These are phyloP conservation scores for Blastobotrys illinoisensis DNA, from an alignment of 1,139 yeast genomes.

Conservation along the genomic window DNA sequence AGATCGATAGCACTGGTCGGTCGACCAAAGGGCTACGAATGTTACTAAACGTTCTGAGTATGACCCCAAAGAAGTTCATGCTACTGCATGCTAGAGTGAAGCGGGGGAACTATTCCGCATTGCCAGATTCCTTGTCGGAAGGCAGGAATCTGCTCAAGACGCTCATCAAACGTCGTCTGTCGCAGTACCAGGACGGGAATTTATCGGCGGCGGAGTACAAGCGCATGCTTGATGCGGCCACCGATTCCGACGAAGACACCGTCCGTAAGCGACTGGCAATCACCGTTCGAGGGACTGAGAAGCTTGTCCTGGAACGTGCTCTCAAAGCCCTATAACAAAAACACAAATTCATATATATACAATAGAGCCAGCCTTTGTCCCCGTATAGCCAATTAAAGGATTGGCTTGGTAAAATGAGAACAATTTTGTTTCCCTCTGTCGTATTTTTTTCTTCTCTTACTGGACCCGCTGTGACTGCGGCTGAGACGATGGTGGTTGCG, in stretches of 20 bases:
- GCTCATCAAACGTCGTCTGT: constrained; percentile 22
- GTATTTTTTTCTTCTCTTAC: neutral
- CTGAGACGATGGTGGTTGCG: neutral
- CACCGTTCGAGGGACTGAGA: constrained; percentile 31
- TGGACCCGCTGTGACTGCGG: neutral
- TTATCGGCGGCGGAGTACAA: constrained; percentile 27
- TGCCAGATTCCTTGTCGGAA: constrained; percentile 13
- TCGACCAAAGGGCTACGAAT: constrained; percentile 40
- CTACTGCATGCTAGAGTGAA: constrained; percentile 17
- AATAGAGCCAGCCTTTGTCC: neutral
- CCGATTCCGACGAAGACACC: constrained; percentile 8
- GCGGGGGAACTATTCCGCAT: constrained; percentile 17
- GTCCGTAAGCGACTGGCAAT: constrained; percentile 21
- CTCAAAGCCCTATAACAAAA: constrained; percentile 4
- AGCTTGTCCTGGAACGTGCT: constrained; percentile 29
- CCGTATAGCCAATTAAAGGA: neutral
- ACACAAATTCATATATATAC: neutral
- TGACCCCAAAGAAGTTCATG: constrained; percentile 23
- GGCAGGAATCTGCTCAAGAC: constrained; percentile 16
- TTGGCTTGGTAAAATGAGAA: neutral
- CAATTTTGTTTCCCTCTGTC: neutral
- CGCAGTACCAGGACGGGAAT: constrained; percentile 29
- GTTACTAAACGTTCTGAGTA: constrained; percentile 32
- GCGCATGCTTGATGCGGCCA: constrained; percentile 16
- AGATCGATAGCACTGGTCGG: constrained; percentile 35